Evolutionary conservation across 352 stramenopile species (phyloP).

Genomic region (Elongisporangium senticosum): DNA sequence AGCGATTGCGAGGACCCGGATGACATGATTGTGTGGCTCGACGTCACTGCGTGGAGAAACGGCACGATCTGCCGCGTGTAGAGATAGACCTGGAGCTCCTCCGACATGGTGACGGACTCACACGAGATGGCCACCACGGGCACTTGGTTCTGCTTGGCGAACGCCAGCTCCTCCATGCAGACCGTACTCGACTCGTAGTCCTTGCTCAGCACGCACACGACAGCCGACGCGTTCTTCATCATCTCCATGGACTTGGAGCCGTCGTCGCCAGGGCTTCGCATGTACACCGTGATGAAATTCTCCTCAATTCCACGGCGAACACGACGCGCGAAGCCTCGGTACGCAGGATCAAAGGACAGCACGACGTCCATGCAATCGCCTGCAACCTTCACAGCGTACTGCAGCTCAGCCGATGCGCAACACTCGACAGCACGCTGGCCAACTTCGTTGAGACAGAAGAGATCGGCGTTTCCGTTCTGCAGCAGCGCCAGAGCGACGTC

Average conservation of each 20-base stretch:
- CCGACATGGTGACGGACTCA: conserved; percentile 48
- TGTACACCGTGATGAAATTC: conserved; percentile 71
- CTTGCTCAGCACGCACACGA: conserved; percentile 68
- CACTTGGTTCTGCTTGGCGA: conserved; percentile 63
- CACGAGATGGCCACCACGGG: conserved; percentile 70
- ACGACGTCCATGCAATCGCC: conserved; percentile 69
- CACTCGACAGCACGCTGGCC: conserved; percentile 64
- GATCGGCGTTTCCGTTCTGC: conserved; percentile 41
- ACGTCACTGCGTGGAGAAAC: conserved; percentile 53
- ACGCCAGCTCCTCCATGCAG: conserved; percentile 78
- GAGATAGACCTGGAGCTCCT: conserved; percentile 72
- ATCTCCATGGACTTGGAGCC: conserved; percentile 37
- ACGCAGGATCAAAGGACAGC: conserved; percentile 69
- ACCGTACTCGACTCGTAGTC: conserved; percentile 54
- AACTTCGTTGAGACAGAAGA: conserved; percentile 46
- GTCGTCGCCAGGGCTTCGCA: conserved; percentile 43
- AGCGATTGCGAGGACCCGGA: conserved; percentile 10
- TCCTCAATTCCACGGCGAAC: conserved; percentile 64
- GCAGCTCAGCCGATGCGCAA: conserved; percentile 64
- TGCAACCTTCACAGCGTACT: conserved; percentile 72
- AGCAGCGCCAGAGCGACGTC: conserved; percentile 62
- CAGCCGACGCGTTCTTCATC: conserved; percentile 57
- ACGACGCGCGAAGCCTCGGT: conserved; percentile 51
- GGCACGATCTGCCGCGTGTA: conserved; percentile 79
- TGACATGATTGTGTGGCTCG: conserved; percentile 24